Evolutionary conservation across 2,329 filamentous ascomycete species (phyloP), one percentile per base, ranked within the genome.

Genomic region (Fusarium musae): DNA sequence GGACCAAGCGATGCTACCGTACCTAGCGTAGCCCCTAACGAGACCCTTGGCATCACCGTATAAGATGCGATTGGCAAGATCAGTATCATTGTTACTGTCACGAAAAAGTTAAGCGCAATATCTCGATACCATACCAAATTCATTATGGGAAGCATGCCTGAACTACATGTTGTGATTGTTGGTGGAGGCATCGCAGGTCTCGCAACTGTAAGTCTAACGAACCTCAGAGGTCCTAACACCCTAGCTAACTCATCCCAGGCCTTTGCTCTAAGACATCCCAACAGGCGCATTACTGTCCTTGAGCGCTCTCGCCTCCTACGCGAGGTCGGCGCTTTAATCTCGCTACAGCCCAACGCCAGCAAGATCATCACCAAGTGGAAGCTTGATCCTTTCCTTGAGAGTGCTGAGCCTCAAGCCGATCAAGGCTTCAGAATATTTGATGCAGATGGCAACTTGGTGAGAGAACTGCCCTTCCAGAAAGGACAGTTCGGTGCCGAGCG

Each of bases 101-200:
- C 30, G 2, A 36, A 34, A 28, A n/a, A 42, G 3, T 12, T 13
- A 59, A 30, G 28, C 13, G 8, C 9, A 50, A 50, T 8, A 39
- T 36, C 28, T 50, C 34, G 34, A 19, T 39, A 34, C n/a, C 17
- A 30, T n/a, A 59, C n/a, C 36, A 43, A 21, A 37, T 50, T 28
- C 13, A 69, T 44, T 9, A 75, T 74, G 74, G 71, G 69, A 39
- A 76, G 69, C n/a, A 46, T 69, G 34, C 69, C 72, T n/a, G 59
- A 76, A n/a, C 37, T 69, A 26, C 66, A 75, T 32, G 17, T 75
- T 6, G 63, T 73, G 4, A 76, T 76, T 32, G 71, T 76, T 12
- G 73, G 74, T 26, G 74, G 73, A 23, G 74, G 74, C 21, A 76
- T 76, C 17, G 74, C 69, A 30, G 72, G 72, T 7, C 66, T 73